Conservation (phyloP, 768 basidiomycete species). For the Galerina marginata region DNA sequence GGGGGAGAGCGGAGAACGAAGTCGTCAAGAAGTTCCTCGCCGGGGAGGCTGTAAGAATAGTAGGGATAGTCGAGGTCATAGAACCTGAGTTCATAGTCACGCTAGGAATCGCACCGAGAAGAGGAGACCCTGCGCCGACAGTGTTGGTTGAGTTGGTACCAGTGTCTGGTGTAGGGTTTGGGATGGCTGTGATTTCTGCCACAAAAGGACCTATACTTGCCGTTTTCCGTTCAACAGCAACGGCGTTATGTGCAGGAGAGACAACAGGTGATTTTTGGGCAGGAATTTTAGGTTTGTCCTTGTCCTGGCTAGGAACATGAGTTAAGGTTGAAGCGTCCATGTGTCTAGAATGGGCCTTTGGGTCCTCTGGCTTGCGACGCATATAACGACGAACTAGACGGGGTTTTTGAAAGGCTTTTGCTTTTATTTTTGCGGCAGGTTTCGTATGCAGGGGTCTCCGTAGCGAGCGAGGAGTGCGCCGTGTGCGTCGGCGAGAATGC, state of each 20-base stretch:
- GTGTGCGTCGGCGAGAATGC: conserved; percentile 22
- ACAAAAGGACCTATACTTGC: conserved; percentile 27
- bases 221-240: conserved; percentile 13
- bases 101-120: conserved; percentile 29
- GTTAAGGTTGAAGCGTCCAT: neutral
- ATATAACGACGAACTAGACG: conserved; percentile 27
- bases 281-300: conserved; percentile 9
- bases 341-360: conserved; percentile 6
- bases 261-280: conserved; percentile 11
- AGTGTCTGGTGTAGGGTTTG: conserved; percentile 56
- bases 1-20: conserved; percentile 31
- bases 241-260: conserved; percentile 14
- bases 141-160: conserved; percentile 25
- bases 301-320: conserved; percentile 3
- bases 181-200: conserved; percentile 46
- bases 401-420: conserved; percentile 19
- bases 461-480: conserved; percentile 19
- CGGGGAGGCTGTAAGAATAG: conserved; percentile 6
- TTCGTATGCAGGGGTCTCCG: conserved; percentile 7
- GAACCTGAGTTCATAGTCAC: conserved; percentile 22
- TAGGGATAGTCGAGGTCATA: conserved; percentile 12
- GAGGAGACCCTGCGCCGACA: conserved; percentile 34
- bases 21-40: conserved; percentile 7
- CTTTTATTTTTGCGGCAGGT: neutral
- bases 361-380: conserved; percentile 8